A percentile compares a stretch with the other conserved stretches of the same genome.
phyloP scores from a whole-genome alignment of 768 basidiomycete species.

The Pseudohyphozyma bogoriensis region DNA sequence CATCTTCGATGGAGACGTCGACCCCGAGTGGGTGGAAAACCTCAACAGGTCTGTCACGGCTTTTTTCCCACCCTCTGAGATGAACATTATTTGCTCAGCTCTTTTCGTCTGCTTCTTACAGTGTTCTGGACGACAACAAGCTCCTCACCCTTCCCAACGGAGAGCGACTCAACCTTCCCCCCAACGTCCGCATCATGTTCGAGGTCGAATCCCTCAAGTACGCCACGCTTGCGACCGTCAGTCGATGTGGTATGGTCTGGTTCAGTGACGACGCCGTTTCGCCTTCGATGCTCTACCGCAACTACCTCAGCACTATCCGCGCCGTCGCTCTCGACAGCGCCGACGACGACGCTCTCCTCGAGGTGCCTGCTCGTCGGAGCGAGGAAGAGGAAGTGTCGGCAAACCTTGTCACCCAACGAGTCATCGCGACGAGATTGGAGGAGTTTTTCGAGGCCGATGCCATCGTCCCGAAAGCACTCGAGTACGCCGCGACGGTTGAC shows the following conservation, averaged over 20 bases:
- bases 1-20: constrained; percentile 97
- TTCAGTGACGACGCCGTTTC: constrained; percentile 95
- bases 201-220: constrained; percentile 97
- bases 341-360: constrained; percentile 49
- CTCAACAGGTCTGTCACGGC: constrained; percentile 67
- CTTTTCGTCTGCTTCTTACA: constrained; percentile 36
- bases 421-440: constrained; percentile 47
- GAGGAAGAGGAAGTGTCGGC: constrained; percentile 4
- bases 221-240: constrained; percentile 94
- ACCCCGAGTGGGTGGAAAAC: constrained; percentile 99
- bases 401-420: constrained; percentile 57
- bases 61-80: neutral
- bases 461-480: constrained; percentile 66
- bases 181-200: constrained; percentile 98
- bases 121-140: constrained; percentile 98
- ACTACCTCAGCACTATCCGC: constrained; percentile 71
- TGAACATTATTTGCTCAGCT: neutral
- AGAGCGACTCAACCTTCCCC: constrained; percentile 89
- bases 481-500: constrained; percentile 71
- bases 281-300: constrained; percentile 77
- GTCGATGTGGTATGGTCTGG: constrained; percentile 99
- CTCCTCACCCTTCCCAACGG: constrained; percentile 92
- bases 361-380: neutral
- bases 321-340: constrained; percentile 72
- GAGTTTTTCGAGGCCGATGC: constrained; percentile 73